Evolutionary conservation across 805 yeast species (phyloP).

Genomic region (Vanderwaltozyma yarrowii): DNA sequence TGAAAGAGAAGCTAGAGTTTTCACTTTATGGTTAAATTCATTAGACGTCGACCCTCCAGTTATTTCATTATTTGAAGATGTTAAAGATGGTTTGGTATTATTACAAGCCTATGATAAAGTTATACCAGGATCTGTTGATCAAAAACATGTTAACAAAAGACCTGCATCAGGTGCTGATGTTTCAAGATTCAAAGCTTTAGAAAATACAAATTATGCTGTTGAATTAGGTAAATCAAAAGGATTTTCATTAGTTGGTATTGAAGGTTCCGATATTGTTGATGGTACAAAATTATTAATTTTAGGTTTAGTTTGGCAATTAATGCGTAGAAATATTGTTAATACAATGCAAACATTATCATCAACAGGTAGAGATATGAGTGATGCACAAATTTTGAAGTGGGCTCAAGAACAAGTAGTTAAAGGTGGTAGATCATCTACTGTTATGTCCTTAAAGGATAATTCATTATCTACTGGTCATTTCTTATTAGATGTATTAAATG

Average conservation of each 20-base stretch:
- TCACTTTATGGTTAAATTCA: constrained; percentile 94
- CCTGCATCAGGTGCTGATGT: constrained; percentile 69
- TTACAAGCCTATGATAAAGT: constrained; percentile 94
- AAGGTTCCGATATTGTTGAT: constrained; percentile 94
- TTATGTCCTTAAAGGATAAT: constrained; percentile 81
- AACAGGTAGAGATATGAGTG: constrained; percentile 68
- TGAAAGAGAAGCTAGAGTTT: constrained; percentile 97
- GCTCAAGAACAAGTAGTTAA: constrained; percentile 77
- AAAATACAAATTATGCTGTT: constrained; percentile 97
- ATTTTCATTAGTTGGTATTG: constrained; percentile 94
- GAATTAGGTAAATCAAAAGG: constrained; percentile 87
- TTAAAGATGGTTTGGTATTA: constrained; percentile 83
- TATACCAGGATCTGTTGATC: constrained; percentile 81
- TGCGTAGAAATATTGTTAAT: constrained; percentile 88
- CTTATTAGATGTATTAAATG: constrained; percentile 82
- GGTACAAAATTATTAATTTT: constrained; percentile 82
- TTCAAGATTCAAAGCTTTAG: constrained; percentile 88
- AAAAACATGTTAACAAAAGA: constrained; percentile 70
- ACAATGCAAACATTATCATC: constrained; percentile 67
- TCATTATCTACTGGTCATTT: constrained; percentile 69
- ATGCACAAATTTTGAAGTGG: constrained; percentile 85
- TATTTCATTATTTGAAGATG: constrained; percentile 81
- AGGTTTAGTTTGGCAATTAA: constrained; percentile 95
- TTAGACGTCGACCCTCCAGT: constrained; percentile 94
- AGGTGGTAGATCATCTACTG: constrained; percentile 66